Base-by-base conservation (phyloP, 768 basidiomycete genomes). In the Hygrocybe coccinea region DNA sequence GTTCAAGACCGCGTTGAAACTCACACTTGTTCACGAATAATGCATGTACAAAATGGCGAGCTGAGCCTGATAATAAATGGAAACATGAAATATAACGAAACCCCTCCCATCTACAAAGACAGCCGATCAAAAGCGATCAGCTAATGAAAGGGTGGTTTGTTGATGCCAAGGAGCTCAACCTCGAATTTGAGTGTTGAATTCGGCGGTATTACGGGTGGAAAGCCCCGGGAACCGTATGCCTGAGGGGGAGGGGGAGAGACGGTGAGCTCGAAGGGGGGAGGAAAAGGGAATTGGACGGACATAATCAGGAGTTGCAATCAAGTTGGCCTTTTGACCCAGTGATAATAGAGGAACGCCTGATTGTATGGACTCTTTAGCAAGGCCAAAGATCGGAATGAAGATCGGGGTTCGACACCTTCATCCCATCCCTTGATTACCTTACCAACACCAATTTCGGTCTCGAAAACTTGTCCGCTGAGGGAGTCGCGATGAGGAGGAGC, bases 371-470 rank as follows among this genome's bases (percentile, higher is more conserved):
- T 15, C 21, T n/a, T 56, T 41, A 60, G 50, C 54, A 59, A 54
- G 17, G 45, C 14, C 8, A 25, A 50, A 5, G 8, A 22, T n/a
- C 45, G 35, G 12, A 46, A 41, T 35, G 25, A 14, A 17, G 37
- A 51, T 17, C 2, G 25, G n/a, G 50, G 7, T 24, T 35, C 71
- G 78, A 62, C 60, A 86, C 92, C 91, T 69, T 92, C 89, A 64
- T 93, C 91, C 92, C 91, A 94, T 29, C 91, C 89, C 65, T 78
- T 86, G 73, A 95, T 93, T 46, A 95, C 91, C 65, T 85, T 84
- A 7, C 89, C 87, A 17, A 83, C 74, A 44, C 91, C 89, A 59
- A 92, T 91, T 65, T 80, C 65, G 2, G 87, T 89, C 58, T 70
- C 62, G 67, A 93, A 92, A 1, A 89, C 80, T 0, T 3, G 2